Base-by-base conservation (phyloP, 2,329 filamentous ascomycete species). In the Aspergillus alliaceus region DNA sequence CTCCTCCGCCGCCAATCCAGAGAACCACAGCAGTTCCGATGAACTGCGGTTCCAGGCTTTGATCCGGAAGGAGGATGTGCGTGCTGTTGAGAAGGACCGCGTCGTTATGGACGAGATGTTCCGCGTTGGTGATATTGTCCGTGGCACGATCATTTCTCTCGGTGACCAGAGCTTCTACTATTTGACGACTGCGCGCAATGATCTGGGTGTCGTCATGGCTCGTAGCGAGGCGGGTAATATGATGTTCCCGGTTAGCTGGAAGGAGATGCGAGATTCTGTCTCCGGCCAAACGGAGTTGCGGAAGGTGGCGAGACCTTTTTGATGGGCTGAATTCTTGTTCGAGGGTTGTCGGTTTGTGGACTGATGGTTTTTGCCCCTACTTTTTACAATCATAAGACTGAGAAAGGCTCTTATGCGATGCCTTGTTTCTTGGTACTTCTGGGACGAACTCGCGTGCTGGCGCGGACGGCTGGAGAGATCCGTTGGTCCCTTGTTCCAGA, bases 91-190 rank as follows among this genome's bases (percentile, higher is more conserved):
- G 78, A 96, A 97, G 78, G 95, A 98, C 72, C 90, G 91, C 66
- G 91, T 97, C 42, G 91, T 90, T 72, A 90, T 98, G 61, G 88
- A 91, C 64, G 92, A 96, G 73, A 90, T 89, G 68, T 98, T 98
- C 72, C 84, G 92, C 63, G 93, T 96, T 0, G 95, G 95, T 0
- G 95, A 99, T 78, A 86, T 98, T 63, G 90, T 99, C 51, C 80
- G 91, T 51, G 95, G 91, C 4, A 84, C 88, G 55, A 92, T 99
- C 69, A 95, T 96, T 57, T 95, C 90, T 7, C 77, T 98, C 14
- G 95, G 95, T 35, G 95, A 99, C 72, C 93, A 98, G 77, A 87
- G 90, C 51, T 96, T 91, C 68, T 99, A 98, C 74, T 99, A 97
- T 74, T 83, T 96, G n/a, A 90, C 88, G 25, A 99, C 95, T 1